phyloP scores from a whole-genome alignment of 129 eudicot genomes.

The Chrysanthemum makinoi region DNA sequence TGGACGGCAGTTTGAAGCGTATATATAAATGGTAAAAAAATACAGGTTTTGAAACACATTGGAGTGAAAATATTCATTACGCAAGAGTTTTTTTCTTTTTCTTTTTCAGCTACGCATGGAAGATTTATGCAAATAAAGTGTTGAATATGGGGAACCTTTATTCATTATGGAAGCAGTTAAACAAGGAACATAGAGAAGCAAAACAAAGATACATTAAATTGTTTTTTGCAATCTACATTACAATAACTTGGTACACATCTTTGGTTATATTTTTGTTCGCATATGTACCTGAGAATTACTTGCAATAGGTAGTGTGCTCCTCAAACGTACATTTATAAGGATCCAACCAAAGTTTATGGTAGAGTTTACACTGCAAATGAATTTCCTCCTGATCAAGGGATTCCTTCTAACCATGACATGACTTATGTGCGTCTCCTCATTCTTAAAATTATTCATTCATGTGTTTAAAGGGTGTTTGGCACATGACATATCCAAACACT shows the following conservation, averaged over 20 bases:
- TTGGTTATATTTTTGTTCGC: not conserved
- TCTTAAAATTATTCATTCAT: no score
- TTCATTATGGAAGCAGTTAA: slow-evolving; percentile 68
- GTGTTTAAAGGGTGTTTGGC: no score
- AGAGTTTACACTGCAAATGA: no score
- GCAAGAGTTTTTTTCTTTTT: not conserved
- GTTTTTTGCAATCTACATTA: slow-evolving; percentile 62
- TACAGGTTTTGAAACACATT: not conserved
- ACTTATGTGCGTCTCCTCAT: no score
- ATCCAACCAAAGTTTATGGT: no score
- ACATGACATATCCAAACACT: no score
- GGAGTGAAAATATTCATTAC: not conserved
- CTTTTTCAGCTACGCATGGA: slow-evolving; percentile 86
- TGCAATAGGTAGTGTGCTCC: no score
- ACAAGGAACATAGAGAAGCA: slow-evolving; percentile 76
- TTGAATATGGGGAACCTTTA: slow-evolving; percentile 56
- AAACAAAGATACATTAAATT: slow-evolving; percentile 85
- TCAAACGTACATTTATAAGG: no score
- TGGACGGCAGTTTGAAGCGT: slow-evolving; percentile 71
- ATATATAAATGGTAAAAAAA: slow-evolving; percentile 76
- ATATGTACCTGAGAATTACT: no score
- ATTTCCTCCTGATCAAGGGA: no score
- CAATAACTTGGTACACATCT: slow-evolving; percentile 65
- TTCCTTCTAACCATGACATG: no score
- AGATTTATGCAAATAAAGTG: slow-evolving; percentile 93